Base-by-base conservation (phyloP, 2,329 filamentous ascomycete species). In the Biscogniauxia marginata region DNA sequence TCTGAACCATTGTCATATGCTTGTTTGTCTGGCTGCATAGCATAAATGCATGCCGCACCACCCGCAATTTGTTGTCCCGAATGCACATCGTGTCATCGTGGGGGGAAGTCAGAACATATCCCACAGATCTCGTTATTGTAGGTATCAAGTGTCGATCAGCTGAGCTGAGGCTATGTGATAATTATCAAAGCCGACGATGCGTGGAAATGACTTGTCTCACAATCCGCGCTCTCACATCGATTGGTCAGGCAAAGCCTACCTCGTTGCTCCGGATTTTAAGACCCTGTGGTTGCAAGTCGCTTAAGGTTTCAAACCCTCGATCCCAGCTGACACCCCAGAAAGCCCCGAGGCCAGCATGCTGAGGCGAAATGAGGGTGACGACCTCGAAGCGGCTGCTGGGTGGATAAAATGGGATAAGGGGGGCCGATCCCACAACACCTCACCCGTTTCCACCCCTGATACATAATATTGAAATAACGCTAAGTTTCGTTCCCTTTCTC, bases 131-230 rank as follows among this genome's bases (percentile, higher is more conserved):
- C 30, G n/a, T n/a, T n/a, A 39, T 39, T 39, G 13, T 39, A 16
- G 30, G 11, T 39, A 39, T 39, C 30, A 16, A n/a, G 30, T 16
- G 9, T 16, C 30, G 30, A 39, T 39, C 30, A 39, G 13, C 9
- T 58, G 24, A 53, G 50, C 56, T 58, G 61, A 67, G 62, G 64
- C 63, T 55, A 46, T 39, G 9, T 16, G 43, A 49, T 19, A 23
- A 25, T 25, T 53, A 13, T 45, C n/a, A 53, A 52, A 52, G 54
- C n/a, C n/a, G n/a, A 46, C 60, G 52, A 53, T 48, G 22, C 54
- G 59, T 51, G 55, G 65, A 49, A 66, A 66, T 63, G 24, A 46
- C 46, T 25, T 60, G 66, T 68, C 63, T 65, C 65, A 67, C 56
- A 57, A 63, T 54, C 21, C n/a, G 25, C 49, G 48, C 54, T 57